These are phyloP conservation scores for Tulasnella sp. DNA, from an alignment of 768 basidiomycete genomes.

Conservation along the genomic window DNA sequence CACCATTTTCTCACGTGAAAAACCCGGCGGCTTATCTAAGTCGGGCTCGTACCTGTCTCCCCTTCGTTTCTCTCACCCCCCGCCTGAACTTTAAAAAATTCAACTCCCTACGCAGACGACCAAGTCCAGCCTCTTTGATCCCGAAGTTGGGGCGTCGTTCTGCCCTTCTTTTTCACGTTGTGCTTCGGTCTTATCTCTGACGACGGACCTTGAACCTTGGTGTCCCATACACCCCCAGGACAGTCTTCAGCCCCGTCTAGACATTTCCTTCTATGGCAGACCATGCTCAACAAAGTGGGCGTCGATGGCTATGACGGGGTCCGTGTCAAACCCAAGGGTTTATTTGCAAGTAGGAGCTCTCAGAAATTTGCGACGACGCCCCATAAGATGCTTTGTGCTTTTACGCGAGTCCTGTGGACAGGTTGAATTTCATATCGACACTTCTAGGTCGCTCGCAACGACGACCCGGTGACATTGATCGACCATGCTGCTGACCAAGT, in stretches of 20 bases:
- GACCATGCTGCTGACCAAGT: background rate
- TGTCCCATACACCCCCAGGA: background rate
- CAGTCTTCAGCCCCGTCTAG: background rate
- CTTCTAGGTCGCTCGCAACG: too few species aligned
- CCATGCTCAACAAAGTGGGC: background rate
- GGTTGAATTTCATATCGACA: background rate
- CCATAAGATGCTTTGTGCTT: background rate
- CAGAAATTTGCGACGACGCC: background rate
- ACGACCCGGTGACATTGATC: background rate
- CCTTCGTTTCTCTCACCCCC: background rate
- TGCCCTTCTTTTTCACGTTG: background rate
- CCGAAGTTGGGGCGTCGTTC: slow-evolving; percentile 5
- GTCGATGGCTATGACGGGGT: background rate
- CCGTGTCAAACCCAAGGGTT: background rate
- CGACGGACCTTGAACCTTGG: slow-evolving; percentile 5
- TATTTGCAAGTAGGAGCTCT: background rate
- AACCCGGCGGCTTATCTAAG: slow-evolving; percentile 1
- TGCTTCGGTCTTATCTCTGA: slow-evolving; percentile 9
- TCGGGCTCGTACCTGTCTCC: background rate
- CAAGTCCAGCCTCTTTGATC: slow-evolving; percentile 6
- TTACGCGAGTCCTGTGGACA: background rate
- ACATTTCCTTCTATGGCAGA: background rate
- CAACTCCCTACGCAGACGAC: background rate
- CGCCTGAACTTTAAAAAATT: background rate
- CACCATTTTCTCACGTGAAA: background rate